phyloP scores from a whole-genome alignment of 2,329 filamentous ascomycete species.

The Fusarium sp. region DNA sequence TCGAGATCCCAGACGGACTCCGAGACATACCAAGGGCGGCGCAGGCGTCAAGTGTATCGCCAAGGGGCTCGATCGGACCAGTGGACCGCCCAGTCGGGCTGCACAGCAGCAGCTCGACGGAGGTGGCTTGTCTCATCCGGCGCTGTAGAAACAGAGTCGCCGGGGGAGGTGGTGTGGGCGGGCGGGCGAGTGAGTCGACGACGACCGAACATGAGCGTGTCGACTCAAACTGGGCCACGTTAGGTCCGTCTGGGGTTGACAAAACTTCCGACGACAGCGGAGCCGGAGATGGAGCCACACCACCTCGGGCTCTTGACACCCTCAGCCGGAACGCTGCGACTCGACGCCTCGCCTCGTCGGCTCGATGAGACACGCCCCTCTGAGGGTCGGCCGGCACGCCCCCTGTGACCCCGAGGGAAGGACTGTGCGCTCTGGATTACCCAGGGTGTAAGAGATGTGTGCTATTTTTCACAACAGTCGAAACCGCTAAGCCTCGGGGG shows the following conservation, averaged over 20 bases:
- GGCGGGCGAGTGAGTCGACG: constrained; percentile 43
- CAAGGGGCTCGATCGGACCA: constrained; percentile 43
- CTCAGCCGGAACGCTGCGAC: constrained; percentile 13
- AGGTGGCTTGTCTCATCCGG: constrained; percentile 45
- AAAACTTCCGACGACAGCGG: constrained; percentile 43
- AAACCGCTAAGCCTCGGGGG: constrained; percentile 41
- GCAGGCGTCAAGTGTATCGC: constrained; percentile 43
- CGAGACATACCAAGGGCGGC: constrained; percentile 42
- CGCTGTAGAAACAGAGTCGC: constrained; percentile 41
- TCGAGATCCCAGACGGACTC: constrained; percentile 35
- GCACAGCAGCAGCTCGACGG: constrained; percentile 39
- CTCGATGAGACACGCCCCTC: constrained; percentile 22
- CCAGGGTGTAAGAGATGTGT: constrained; percentile 36
- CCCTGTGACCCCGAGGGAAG: constrained; percentile 25
- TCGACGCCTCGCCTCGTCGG: constrained; percentile 30
- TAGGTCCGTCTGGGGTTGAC: constrained; percentile 45
- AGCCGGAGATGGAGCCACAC: constrained; percentile 36
- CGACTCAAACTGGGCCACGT: constrained; percentile 44
- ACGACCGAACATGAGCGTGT: constrained; percentile 38
- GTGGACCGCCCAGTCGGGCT: constrained; percentile 42
- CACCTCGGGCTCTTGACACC: constrained; percentile 29
- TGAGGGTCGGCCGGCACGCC: constrained; percentile 30
- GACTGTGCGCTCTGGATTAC: constrained; percentile 22
- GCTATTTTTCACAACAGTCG: constrained; percentile 45
- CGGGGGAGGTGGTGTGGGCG: constrained; percentile 38